Conservation (phyloP, 139 green algal species). For the Auxenochlorella pyrenoidosa region DNA sequence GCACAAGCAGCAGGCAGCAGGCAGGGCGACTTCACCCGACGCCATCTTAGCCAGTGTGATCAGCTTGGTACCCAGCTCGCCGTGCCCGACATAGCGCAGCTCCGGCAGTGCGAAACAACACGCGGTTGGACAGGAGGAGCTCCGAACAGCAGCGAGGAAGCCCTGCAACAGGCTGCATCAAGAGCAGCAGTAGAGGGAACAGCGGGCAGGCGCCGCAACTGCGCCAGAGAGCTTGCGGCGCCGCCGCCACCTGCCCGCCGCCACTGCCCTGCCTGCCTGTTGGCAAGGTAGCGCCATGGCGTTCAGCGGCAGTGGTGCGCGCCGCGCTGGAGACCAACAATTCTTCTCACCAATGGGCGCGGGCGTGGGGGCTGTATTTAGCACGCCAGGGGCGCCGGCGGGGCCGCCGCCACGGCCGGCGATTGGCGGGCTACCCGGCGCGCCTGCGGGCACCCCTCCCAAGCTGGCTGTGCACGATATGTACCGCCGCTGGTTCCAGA, state of each 20-base stretch:
- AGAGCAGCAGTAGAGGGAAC: too few relatives aligned
- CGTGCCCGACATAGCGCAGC: too few relatives aligned
- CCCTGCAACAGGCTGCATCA: too few relatives aligned
- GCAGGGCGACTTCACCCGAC: too few relatives aligned
- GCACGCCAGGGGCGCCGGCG: not conserved
- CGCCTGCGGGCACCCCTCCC: not conserved
- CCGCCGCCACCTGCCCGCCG: not conserved
- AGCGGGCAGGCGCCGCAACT: too few relatives aligned
- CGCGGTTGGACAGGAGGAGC: too few relatives aligned
- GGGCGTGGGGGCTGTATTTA: not conserved
- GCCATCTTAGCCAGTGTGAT: too few relatives aligned
- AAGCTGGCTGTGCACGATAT: slow-evolving; percentile 24
- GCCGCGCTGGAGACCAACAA: not conserved
- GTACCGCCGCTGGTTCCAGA: slow-evolving; percentile 51
- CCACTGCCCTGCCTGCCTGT: not conserved
- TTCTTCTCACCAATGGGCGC: slow-evolving; percentile 30
- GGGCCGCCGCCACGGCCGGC: not conserved
- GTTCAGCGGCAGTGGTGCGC: not conserved
- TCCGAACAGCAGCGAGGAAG: too few relatives aligned
- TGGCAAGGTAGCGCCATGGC: not conserved
- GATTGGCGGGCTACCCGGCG: not conserved
- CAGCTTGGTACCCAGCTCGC: too few relatives aligned
- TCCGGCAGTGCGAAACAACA: too few relatives aligned
- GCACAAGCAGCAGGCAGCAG: too few relatives aligned
- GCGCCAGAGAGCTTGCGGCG: not conserved